Evolutionary conservation across 225 moss, liverwort and hornwort species (phyloP), one percentile per base, ranked within the genome.

Genomic region (Sphagnum contortum): DNA sequence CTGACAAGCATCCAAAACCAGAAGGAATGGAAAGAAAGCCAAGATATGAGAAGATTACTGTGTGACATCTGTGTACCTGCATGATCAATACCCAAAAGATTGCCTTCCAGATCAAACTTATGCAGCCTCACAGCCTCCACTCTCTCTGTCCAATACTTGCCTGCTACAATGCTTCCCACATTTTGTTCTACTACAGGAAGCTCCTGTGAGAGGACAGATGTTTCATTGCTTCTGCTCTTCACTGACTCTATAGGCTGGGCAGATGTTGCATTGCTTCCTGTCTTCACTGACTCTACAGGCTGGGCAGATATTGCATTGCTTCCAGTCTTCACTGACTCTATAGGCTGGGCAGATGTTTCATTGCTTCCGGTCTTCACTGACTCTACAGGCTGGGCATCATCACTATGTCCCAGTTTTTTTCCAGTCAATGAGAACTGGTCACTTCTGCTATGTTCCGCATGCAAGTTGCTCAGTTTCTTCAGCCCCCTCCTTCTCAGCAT

Each of bases 71-170:
- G 52, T 66, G 57, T 50, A 61, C 72, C 62, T 57, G 65, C 65
- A 62, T 71, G 67, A 50, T 80, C 87, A 49, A 77, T 73, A 65
- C 61, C 69, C 49, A 86, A 70, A 65, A 92, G 69, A 64, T 48
- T 76, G 45, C 98, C 98, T 69, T 89, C 74, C 69, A 98, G 75
- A 71, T 86, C 79, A 69, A 98, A 98, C 63, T 81, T 83, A 68
- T 84, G 68, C 52, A 76, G 73, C 73, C 98, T 83, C 7, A 93
- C 77, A 57, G 93, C 84, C 77, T 93, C 93, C 44, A 98, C 98
- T 79, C 98, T 85, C 65, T 83, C 73, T 13, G 87, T 93, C 98
- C 98, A 98, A 29, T 73, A 71, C 47, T 70, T 78, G 55, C 73
- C 63, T 73, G 77, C 75, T 8, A 75, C 80, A 50, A 69, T 69